phyloP scores from a whole-genome alignment of 2,329 filamentous ascomycete genomes.

The Cordyceps cateniannulata region DNA sequence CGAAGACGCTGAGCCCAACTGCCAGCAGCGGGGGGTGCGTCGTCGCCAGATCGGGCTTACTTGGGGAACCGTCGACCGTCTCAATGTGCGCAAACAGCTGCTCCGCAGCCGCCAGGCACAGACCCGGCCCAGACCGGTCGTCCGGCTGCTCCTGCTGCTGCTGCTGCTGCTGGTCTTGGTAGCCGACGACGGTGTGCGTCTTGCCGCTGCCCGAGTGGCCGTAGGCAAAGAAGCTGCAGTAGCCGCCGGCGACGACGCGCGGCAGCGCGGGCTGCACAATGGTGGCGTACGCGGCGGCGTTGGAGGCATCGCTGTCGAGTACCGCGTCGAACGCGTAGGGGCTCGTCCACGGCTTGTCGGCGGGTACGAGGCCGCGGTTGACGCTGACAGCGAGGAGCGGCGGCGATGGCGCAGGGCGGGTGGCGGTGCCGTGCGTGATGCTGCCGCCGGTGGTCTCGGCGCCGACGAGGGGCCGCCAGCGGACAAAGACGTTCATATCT shows the following conservation, averaged over 20 bases:
- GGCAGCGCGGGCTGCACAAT: slow-evolving; percentile 29
- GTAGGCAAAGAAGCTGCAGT: slow-evolving; percentile 68
- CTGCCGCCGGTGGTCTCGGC: background rate
- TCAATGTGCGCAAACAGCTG: slow-evolving; percentile 23
- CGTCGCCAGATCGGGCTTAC: no score
- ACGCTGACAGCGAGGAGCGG: background rate
- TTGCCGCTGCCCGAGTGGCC: slow-evolving; percentile 90
- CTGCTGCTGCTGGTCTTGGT: slow-evolving; percentile 32
- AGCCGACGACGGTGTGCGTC: slow-evolving; percentile 69
- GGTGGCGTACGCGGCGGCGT: slow-evolving; percentile 20
- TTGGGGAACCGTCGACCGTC: slow-evolving; percentile 20
- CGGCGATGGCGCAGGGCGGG: no score
- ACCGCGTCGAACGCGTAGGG: slow-evolving; percentile 20
- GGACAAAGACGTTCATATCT: slow-evolving; percentile 13
- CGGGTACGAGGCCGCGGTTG: background rate
- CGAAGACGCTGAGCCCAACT: slow-evolving; percentile 33
- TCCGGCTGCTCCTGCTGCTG: no score
- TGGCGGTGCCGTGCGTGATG: background rate
- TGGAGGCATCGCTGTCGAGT: slow-evolving; percentile 21
- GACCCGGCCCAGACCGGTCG: slow-evolving; percentile 27
- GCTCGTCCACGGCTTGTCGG: slow-evolving; percentile 18
- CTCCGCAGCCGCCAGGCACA: slow-evolving; percentile 30
- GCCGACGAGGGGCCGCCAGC: slow-evolving; percentile 9
- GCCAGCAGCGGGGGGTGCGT: slow-evolving; percentile 19
- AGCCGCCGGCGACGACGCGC: slow-evolving; percentile 20